Conservation (phyloP, 768 basidiomycete genomes). For the Boletus bicolor region DNA sequence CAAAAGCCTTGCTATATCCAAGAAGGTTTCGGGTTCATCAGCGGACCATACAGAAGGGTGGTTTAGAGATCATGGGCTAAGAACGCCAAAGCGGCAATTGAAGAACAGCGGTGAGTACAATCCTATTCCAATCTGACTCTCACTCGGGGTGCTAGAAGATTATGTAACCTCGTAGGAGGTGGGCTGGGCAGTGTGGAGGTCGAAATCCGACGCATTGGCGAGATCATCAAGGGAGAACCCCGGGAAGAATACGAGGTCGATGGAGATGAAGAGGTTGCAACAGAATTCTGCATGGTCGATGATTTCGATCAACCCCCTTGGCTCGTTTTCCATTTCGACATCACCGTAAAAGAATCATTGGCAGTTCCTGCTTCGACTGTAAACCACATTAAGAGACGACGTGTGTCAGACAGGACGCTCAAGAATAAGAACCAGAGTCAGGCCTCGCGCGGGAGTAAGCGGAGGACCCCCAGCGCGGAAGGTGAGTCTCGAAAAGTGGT, state of each 20-base stretch:
- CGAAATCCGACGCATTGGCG: constrained; percentile 16
- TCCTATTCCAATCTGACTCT: neutral
- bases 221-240: constrained; percentile 7
- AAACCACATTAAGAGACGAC: neutral
- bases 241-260: neutral
- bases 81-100: constrained; percentile 2
- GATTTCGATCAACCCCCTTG: constrained; percentile 10
- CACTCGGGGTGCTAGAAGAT: neutral
- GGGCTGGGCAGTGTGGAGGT: constrained; percentile 8
- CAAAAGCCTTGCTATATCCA: neutral
- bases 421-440: neutral
- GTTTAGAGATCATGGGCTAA: constrained; percentile 8
- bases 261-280: neutral
- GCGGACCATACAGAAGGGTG: neutral
- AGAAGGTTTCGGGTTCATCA: constrained; percentile 7
- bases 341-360: neutral
- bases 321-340: constrained; percentile 14
- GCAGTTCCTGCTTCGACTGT: neutral
- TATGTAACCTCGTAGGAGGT: constrained; percentile 6
- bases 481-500: neutral
- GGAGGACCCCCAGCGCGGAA: neutral
- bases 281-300: constrained; percentile 13
- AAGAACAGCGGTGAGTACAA: neutral
- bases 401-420: neutral
- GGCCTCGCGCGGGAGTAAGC: neutral